Conservation (phyloP, 805 yeast genomes). For the Metschnikowia sp. region DNA sequence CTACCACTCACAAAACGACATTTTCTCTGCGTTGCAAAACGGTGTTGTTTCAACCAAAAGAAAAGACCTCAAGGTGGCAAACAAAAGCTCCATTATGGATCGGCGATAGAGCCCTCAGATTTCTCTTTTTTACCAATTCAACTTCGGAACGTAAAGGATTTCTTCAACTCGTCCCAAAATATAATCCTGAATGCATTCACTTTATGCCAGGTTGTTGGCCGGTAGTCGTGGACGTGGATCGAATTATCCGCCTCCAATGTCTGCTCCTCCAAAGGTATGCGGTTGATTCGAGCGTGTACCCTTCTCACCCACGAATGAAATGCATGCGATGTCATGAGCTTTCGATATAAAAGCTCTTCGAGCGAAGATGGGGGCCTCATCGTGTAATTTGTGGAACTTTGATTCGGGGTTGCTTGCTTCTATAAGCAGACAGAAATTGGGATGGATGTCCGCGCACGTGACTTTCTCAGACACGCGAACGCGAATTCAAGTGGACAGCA, state of each 20-base stretch:
- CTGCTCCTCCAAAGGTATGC: conserved; percentile 45
- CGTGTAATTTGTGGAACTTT: not conserved
- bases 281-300: conserved; percentile 62
- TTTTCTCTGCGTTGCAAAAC: conserved; percentile 69
- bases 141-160: conserved; percentile 44
- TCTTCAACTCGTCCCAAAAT: conserved; percentile 59
- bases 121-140: not conserved
- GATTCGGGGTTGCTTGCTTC: not conserved
- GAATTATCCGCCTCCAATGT: conserved; percentile 19
- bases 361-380: conserved; percentile 12
- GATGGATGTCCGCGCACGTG: conserved; percentile 3
- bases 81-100: conserved; percentile 6
- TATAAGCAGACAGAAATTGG: no score
- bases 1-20: conserved; percentile 66
- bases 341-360: conserved; percentile 25
- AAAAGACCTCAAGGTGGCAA: conserved; percentile 50
- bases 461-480: not conserved
- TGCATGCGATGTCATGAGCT: conserved; percentile 52
- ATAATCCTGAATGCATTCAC: conserved; percentile 57
- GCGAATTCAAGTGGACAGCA: conserved; percentile 2
- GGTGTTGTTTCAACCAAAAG: conserved; percentile 72
- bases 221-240: conserved; percentile 26
- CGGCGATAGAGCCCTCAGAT: not conserved
- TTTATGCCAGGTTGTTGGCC: conserved; percentile 54
- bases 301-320: conserved; percentile 62